phyloP scores from a whole-genome alignment of 2,329 filamentous ascomycete genomes.

The Dactylellina leptospora region DNA sequence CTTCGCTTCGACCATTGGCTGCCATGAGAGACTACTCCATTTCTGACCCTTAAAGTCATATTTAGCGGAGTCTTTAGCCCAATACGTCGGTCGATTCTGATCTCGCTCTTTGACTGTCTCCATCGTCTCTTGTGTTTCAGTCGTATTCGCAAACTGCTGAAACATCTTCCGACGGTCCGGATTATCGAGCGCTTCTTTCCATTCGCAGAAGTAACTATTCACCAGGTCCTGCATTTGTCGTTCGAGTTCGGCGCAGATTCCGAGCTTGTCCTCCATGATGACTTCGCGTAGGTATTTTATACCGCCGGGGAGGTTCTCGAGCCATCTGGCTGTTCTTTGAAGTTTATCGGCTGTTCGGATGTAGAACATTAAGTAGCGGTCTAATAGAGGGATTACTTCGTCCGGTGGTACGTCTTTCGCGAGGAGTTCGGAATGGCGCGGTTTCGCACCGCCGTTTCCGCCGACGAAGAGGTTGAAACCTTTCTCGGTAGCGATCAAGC shows the following conservation, averaged over 20 bases:
- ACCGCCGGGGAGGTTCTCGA: conserved; percentile 83
- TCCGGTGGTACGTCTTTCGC: conserved; percentile 85
- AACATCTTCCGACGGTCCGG: conserved; percentile 75
- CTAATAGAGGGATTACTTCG: conserved; percentile 82
- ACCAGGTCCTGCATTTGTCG: conserved; percentile 88
- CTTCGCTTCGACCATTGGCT: conserved; percentile 76
- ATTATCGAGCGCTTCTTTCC: conserved; percentile 80
- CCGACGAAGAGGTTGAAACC: conserved; percentile 93
- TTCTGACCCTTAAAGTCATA: conserved; percentile 76
- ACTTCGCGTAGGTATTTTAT: conserved; percentile 84
- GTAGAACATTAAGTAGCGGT: conserved; percentile 92
- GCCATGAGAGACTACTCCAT: conserved; percentile 77
- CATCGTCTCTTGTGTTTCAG: conserved; percentile 73
- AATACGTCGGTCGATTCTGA: conserved; percentile 78
- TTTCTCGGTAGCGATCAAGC: conserved; percentile 89
- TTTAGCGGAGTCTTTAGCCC: conserved; percentile 73
- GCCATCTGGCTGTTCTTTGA: conserved; percentile 86
- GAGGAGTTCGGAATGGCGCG: conserved; percentile 80
- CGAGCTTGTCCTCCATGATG: conserved; percentile 83
- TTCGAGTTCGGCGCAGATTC: conserved; percentile 84
- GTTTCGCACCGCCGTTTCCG: conserved; percentile 88
- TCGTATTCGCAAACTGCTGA: conserved; percentile 83
- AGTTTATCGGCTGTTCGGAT: conserved; percentile 91
- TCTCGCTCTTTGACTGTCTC: conserved; percentile 77
- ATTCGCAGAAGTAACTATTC: conserved; percentile 86